Base-by-base conservation (phyloP, 495 filamentous ascomycete genomes). In the Aspergillus ostianus region DNA sequence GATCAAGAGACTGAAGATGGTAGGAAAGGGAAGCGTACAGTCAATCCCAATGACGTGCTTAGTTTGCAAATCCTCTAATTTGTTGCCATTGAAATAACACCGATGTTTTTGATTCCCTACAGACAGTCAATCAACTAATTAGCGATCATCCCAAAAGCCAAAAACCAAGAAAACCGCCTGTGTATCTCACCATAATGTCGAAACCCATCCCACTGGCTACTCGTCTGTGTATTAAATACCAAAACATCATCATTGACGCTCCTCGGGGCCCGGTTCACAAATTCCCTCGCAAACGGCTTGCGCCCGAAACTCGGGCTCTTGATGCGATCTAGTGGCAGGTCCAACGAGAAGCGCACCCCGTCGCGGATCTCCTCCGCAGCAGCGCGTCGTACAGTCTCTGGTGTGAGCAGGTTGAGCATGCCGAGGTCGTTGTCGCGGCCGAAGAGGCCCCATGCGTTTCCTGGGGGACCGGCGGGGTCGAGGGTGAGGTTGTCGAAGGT, bases 11-110 rank as follows among this genome's bases (percentile, higher is more conserved):
- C 17, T n/a, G 23, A 10, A 20, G 9, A 21, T 46, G 47, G 29
- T 9, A 13, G 46, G 45, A 10, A 56, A 27, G 32, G 3, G 45
- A 13, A 21, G 65, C 68, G 32, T 64, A 87, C 84, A 77, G 44
- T 79, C 70, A 19, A 78, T 72, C 3, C 77, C 77, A 36, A 76
- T 68, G 7, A 69, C 66, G 7, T 59, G 62, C 0, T 69, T 79
- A 10, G 62, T 72, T 32, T 85, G 77, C 49, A 90, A 82, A 10
- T 87, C 82, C 2, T 81, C 70, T 69, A 78, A 68, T 0, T 79
- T 82, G 20, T 83, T 78, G 6, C 85, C 86, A 47, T 88, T 88
- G 64, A 86, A 90, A 62, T 84, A 91, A 21, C 63, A 62, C 51
- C 71, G 63, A 32, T 79, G 77, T 36, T 80, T 73, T 59, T 85